Evolutionary conservation across 2,329 filamentous ascomycete species (phyloP).

Genomic region (Aspergillus uvarum): DNA sequence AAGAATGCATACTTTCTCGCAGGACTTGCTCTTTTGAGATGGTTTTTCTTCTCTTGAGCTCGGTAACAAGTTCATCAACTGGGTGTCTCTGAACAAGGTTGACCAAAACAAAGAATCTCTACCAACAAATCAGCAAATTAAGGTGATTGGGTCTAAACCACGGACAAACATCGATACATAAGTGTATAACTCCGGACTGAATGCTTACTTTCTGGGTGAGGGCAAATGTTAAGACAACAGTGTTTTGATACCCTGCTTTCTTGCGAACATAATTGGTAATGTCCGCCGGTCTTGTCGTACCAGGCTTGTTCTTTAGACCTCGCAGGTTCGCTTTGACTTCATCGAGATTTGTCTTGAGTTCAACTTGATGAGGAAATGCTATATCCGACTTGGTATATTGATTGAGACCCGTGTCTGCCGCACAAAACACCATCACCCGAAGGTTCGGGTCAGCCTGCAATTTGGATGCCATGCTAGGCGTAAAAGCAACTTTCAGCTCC

Average conservation of each 20-base stretch:
- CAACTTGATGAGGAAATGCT: constrained; percentile 86
- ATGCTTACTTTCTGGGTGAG: constrained; percentile 75
- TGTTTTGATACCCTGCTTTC: constrained; percentile 69
- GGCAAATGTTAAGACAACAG: constrained; percentile 84
- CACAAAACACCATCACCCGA: constrained; percentile 81
- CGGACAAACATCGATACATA: not conserved
- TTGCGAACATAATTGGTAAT: constrained; percentile 75
- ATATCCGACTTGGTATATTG: constrained; percentile 66
- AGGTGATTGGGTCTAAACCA: not conserved
- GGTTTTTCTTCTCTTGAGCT: constrained; percentile 64
- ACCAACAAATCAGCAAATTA: constrained; percentile 1
- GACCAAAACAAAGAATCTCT: constrained; percentile 72
- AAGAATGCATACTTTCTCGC: constrained; percentile 64
- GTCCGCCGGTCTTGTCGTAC: constrained; percentile 89
- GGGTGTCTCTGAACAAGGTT: constrained; percentile 74
- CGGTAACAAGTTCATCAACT: constrained; percentile 68
- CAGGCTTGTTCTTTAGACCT: constrained; percentile 92
- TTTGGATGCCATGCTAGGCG: constrained; percentile 53
- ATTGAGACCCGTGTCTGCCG: constrained; percentile 59
- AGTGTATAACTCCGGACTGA: not conserved
- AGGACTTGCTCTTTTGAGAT: constrained; percentile 81
- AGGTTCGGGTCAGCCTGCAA: constrained; percentile 62
- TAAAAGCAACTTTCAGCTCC: constrained; percentile 59
- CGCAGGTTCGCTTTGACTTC: constrained; percentile 92
- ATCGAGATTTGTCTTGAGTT: constrained; percentile 83